Evolutionary conservation across 2,329 filamentous ascomycete genomes (phyloP), one percentile per base, ranked within the genome.

Genomic region (Colletotrichum filicis): DNA sequence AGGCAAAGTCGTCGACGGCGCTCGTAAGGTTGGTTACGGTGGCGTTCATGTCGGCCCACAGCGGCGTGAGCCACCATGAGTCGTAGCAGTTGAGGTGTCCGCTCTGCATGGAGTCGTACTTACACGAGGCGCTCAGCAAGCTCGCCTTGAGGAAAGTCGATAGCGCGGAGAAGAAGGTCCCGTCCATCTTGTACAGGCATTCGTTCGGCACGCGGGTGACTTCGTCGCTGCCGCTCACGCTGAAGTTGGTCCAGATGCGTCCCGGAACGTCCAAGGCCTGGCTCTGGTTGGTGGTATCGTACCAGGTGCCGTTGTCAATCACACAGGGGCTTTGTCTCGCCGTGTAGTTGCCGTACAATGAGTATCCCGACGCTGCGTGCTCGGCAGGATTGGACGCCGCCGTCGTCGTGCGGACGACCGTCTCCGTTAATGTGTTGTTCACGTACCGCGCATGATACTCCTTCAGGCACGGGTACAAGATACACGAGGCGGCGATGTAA

Each of bases 121-220:
- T 22, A 32, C 70, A 73, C 26, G 53, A 49, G 1, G 42, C 66
- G 42, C 16, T 73, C 5, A 73, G 35, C 14, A 73, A 56, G 12
- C 53, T 55, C 8, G 2, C 5, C 32, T 26, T 49, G 42, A 70
- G 53, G 32, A 70, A 73, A 14, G 16, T 22, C 3, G 66, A 60
- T 14, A 73, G 14, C 8, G 70, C 66, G 8, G 26, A 35, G 8
- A 52, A 64, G 46, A 65, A 73, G 4, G 22, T 60, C 16, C 70
- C 70, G 24, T 70, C 55, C 66, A 73, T 70, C 1, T 70, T 73
- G 60, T 73, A 70, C 8, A 73, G 58, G 19, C 70, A 73, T 7
- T 60, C 59, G 19, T 73, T 73, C 2, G 70, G 70, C 7, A 49
- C 66, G 3, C 19, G 30, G 19, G 12, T 24, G 19, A 60, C 1